A percentile compares a stretch with the other conserved stretches of the same genome.
Conservation (phyloP, 2,329 filamentous ascomycete genomes). For the Ophiostoma australiae region DNA sequence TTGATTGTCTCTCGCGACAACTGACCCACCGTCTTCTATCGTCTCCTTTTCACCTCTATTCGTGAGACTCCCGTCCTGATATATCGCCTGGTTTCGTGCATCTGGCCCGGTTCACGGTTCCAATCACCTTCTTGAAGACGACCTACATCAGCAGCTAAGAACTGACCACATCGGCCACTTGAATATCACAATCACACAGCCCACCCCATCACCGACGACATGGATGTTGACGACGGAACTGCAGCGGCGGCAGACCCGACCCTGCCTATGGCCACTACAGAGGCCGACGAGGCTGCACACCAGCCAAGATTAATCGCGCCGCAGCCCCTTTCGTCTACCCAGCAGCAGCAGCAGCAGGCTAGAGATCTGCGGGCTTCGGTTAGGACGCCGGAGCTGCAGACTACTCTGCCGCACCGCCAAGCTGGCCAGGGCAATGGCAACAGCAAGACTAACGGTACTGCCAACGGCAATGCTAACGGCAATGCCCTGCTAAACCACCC, state of each 20-base stretch:
- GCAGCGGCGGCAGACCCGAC: background rate
- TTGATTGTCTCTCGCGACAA: background rate
- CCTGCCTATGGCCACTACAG: background rate
- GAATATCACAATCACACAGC: background rate
- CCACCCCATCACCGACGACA: conserved; percentile 19
- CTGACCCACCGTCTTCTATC: background rate
- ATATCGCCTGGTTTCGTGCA: background rate
- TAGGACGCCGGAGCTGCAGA: conserved; percentile 39
- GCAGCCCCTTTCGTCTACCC: background rate
- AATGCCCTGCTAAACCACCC: conserved; percentile 8
- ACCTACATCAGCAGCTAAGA: background rate
- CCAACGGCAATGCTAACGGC: background rate
- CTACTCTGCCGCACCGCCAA: conserved; percentile 12
- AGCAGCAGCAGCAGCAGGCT: conserved; percentile 4
- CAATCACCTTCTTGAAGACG: too few species aligned
- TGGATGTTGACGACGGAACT: conserved; percentile 27
- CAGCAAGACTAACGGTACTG: conserved; percentile 29
- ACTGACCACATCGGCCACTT: background rate
- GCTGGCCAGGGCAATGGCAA: conserved; percentile 28
- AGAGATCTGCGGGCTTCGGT: conserved; percentile 26
- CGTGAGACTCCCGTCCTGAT: background rate
- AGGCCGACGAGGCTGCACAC: background rate
- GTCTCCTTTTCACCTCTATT: background rate
- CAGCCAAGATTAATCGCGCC: background rate
- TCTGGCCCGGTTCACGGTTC: background rate